Evolutionary conservation across 805 yeast genomes (phyloP).

Genomic region (Lachancea sp.): DNA sequence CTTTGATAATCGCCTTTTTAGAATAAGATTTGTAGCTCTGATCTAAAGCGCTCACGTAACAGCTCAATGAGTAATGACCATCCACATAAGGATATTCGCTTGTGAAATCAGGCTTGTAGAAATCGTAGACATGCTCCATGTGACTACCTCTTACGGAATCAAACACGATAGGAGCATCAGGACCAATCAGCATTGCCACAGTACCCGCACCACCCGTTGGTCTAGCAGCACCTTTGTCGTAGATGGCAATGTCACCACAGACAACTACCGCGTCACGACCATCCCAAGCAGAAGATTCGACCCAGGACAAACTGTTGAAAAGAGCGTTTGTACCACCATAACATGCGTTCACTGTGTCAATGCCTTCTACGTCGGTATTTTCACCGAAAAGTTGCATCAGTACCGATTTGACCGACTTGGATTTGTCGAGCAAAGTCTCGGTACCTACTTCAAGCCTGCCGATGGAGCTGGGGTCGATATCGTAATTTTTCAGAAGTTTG

Average conservation of each 20-base stretch:
- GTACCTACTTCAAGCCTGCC: slow-evolving; percentile 99
- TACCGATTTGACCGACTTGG: slow-evolving; percentile 93
- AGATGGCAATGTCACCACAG: slow-evolving; percentile 96
- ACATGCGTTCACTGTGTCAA: slow-evolving; percentile 94
- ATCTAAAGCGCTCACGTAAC: slow-evolving; percentile 93
- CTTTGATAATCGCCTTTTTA: slow-evolving; percentile 56
- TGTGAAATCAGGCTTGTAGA: slow-evolving; percentile 95
- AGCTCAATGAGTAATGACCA: slow-evolving; percentile 89
- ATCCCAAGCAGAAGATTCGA: slow-evolving; percentile 95
- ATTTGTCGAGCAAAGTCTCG: slow-evolving; percentile 92
- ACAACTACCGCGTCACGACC: slow-evolving; percentile 97
- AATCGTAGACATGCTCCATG: slow-evolving; percentile 97
- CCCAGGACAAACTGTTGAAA: slow-evolving; percentile 90
- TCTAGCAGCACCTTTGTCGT: slow-evolving; percentile 95
- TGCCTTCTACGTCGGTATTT: slow-evolving; percentile 89
- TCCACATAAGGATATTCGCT: slow-evolving; percentile 96
- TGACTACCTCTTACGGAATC: slow-evolving; percentile 84
- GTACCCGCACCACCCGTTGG: slow-evolving; percentile 99
- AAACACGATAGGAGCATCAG: slow-evolving; percentile 94
- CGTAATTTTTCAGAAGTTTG: slow-evolving; percentile 69
- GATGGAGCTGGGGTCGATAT: slow-evolving; percentile 70
- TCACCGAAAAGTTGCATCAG: slow-evolving; percentile 89
- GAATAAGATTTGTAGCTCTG: slow-evolving; percentile 77
- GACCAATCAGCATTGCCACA: slow-evolving; percentile 90
- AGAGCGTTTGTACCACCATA: slow-evolving; percentile 97